phyloP scores from a whole-genome alignment of 345 rosid genomes.

The Cardamine occulta region DNA sequence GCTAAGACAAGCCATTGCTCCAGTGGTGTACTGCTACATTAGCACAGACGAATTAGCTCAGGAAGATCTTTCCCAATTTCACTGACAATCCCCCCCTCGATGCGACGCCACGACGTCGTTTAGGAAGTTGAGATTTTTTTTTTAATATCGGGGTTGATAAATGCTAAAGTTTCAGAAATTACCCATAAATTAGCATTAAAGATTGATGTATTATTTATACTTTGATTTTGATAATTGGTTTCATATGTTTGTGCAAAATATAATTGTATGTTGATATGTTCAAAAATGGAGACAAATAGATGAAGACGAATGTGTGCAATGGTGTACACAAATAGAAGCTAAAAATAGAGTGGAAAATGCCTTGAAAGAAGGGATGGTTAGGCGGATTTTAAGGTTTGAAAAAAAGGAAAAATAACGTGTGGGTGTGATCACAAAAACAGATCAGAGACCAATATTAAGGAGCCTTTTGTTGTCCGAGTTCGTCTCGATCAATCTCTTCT shows the following conservation, averaged over 20 bases:
- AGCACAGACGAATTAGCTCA: not conserved
- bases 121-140: not conserved
- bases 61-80: not conserved
- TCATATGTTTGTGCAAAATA: not conserved
- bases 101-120: slow-evolving; percentile 18
- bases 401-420: slow-evolving; percentile 16
- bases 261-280: not conserved
- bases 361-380: slow-evolving; percentile 38
- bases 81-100: not conserved
- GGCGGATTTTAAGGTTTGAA: slow-evolving; percentile 29
- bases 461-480: slow-evolving; percentile 35
- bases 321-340: slow-evolving; percentile 9
- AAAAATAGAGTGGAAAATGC: slow-evolving; percentile 22
- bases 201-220: no score
- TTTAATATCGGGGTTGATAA: no score
- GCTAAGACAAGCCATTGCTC: slow-evolving; percentile 33
- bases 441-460: slow-evolving; percentile 28
- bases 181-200: no score
- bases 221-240: not conserved
- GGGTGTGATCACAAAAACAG: slow-evolving; percentile 31
- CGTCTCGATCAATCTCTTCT: slow-evolving; percentile 39
- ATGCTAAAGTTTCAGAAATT: not conserved
- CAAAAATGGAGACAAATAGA: not conserved
- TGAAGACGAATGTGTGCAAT: not conserved
- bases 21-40: slow-evolving; percentile 3